Evolutionary conservation across 345 rosid genomes (phyloP).

Genomic region (Streptanthus diversifolius): DNA sequence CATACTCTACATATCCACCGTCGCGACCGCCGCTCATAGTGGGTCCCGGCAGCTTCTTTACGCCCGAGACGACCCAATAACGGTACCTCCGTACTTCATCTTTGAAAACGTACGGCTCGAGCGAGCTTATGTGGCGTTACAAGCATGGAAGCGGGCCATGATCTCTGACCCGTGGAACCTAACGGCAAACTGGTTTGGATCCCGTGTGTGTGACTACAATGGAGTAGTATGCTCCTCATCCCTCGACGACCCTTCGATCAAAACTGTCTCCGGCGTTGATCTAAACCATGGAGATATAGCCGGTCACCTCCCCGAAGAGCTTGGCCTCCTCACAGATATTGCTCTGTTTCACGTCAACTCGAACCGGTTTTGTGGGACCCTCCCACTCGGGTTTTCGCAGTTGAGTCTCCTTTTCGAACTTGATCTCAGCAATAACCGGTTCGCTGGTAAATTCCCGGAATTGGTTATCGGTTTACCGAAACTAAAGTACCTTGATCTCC

Average conservation of each 20-base stretch:
- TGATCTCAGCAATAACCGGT: conserved; percentile 72
- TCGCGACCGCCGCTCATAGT: not conserved
- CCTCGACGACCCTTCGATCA: conserved; percentile 45
- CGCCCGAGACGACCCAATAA: conserved; percentile 30
- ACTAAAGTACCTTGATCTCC: conserved; percentile 71
- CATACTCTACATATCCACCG: conserved; percentile 21
- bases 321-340: conserved; percentile 58
- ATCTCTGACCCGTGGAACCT: conserved; percentile 61
- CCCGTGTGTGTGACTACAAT: conserved; percentile 71
- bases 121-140: conserved; percentile 71
- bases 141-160: conserved; percentile 72
- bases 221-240: conserved; percentile 62
- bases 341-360: conserved; percentile 73
- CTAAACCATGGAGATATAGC: conserved; percentile 77
- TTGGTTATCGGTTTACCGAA: conserved; percentile 55
- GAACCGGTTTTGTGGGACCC: conserved; percentile 70
- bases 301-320: conserved; percentile 64
- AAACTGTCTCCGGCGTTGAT: conserved; percentile 73
- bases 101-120: conserved; percentile 58
- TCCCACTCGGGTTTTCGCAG: conserved; percentile 48
- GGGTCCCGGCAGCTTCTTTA: conserved; percentile 31
- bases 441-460: conserved; percentile 65
- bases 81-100: conserved; percentile 37
- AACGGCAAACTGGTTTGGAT: conserved; percentile 64
- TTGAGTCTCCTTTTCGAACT: conserved; percentile 59